Evolutionary conservation across 495 filamentous ascomycete species (phyloP).

Genomic region (Xeromyces bisporus): DNA sequence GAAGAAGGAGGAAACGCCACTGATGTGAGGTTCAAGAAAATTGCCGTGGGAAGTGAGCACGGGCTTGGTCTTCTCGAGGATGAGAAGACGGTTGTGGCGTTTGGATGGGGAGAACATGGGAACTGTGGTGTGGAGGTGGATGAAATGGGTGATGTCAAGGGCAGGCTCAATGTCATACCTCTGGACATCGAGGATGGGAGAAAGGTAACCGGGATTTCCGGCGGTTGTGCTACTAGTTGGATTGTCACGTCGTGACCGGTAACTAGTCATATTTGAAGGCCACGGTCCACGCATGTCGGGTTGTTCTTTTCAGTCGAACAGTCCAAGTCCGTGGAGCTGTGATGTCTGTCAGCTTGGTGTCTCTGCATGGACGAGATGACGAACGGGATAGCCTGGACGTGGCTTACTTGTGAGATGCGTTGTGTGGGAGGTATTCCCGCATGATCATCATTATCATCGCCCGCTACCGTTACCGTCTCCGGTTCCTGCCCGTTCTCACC

Average conservation of each 20-base stretch:
- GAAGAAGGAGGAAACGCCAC: too few relatives aligned
- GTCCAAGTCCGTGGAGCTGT: constrained; percentile 26
- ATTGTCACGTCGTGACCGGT: constrained; percentile 30
- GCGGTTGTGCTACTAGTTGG: constrained; percentile 85
- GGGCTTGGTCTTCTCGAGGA: constrained; percentile 46
- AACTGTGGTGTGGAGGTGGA: constrained; percentile 65
- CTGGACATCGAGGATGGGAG: constrained; percentile 14
- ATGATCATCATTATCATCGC: too few relatives aligned
- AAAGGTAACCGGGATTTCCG: constrained; percentile 42
- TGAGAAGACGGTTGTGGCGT: constrained; percentile 42
- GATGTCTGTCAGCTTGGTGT: constrained; percentile 9
- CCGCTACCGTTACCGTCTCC: constrained; percentile 10
- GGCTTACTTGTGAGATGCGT: constrained; percentile 30
- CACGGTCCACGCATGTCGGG: too few relatives aligned
- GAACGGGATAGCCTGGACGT: too few relatives aligned
- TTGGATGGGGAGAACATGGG: constrained; percentile 96
- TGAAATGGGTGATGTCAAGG: constrained; percentile 46
- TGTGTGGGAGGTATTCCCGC: constrained; percentile 33
- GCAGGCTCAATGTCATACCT: constrained; percentile 43
- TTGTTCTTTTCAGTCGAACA: constrained; percentile 32
- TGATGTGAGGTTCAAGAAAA: constrained; percentile 25
- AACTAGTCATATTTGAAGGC: too few relatives aligned
- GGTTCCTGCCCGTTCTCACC: too few relatives aligned
- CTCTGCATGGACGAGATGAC: too few relatives aligned
- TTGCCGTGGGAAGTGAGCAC: constrained; percentile 84